Conservation (phyloP, 352 stramenopile genomes). For the Globisporangium sylvaticum region DNA sequence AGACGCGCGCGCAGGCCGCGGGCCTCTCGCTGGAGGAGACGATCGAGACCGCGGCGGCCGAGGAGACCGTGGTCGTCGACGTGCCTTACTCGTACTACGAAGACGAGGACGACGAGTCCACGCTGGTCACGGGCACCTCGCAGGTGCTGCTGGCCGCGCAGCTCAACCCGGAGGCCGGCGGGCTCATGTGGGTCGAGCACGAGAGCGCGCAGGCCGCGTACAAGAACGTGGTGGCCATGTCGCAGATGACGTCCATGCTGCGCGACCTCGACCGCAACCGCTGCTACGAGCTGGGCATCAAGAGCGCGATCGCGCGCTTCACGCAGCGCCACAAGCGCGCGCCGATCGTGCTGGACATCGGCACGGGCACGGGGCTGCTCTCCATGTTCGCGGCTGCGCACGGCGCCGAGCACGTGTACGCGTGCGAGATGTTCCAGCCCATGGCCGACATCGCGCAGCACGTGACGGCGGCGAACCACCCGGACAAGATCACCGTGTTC, state of each 20-base stretch:
- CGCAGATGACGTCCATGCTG: conserved; percentile 88
- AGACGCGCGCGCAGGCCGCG: conserved; percentile 16
- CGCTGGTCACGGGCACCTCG: conserved; percentile 52
- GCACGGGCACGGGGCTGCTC: conserved; percentile 74
- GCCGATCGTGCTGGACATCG: conserved; percentile 79
- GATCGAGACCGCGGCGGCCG: conserved; percentile 69
- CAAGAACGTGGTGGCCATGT: conserved; percentile 84
- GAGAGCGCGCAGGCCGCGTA: conserved; percentile 53
- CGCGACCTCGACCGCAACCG: conserved; percentile 67
- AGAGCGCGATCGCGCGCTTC: conserved; percentile 56
- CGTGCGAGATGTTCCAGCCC: conserved; percentile 89
- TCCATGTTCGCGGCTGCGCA: conserved; percentile 86
- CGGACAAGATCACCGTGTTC: conserved; percentile 75
- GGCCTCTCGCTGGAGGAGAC: conserved; percentile 67
- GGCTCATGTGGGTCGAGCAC: conserved; percentile 82
- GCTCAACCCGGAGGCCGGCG: conserved; percentile 64
- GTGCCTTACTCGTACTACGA: conserved; percentile 79
- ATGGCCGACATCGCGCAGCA: conserved; percentile 80
- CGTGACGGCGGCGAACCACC: conserved; percentile 65
- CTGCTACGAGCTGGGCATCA: conserved; percentile 77
- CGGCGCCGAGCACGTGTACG: conserved; percentile 87
- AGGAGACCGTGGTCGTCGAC: conserved; percentile 80
- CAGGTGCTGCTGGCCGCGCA: conserved; percentile 70
- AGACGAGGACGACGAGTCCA: conserved; percentile 52
- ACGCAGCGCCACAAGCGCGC: conserved; percentile 29